A percentile compares a stretch with the other conserved stretches of the same genome.
Evolutionary conservation across 805 yeast genomes (phyloP).

Genomic region (Cyberlindnera lachancei): DNA sequence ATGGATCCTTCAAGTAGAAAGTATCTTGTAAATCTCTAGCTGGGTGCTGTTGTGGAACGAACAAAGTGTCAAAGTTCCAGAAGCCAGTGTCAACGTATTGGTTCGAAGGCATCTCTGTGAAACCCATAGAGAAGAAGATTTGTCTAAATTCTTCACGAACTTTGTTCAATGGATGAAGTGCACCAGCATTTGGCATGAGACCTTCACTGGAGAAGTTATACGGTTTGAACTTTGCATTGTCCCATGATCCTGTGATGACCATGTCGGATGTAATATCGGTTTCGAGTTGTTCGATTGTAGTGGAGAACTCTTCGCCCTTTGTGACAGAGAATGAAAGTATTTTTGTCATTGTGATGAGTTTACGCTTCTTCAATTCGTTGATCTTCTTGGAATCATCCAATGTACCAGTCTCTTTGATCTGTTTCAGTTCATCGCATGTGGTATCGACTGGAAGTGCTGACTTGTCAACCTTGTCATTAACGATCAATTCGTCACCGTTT

Average conservation of each 20-base stretch:
- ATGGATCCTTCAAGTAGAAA: constrained; percentile 93
- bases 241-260: constrained; percentile 80
- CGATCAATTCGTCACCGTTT: constrained; percentile 71
- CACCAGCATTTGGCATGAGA: constrained; percentile 77
- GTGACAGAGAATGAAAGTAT: constrained; percentile 64
- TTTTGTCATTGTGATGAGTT: constrained; percentile 66
- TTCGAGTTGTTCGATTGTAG: constrained; percentile 72
- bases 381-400: constrained; percentile 59
- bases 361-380: constrained; percentile 88
- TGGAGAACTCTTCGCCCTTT: constrained; percentile 81
- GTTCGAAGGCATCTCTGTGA: constrained; percentile 98
- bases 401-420: constrained; percentile 48
- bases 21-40: constrained; percentile 99
- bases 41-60: constrained; percentile 98
- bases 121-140: constrained; percentile 96
- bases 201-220: constrained; percentile 97
- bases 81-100: constrained; percentile 97
- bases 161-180: constrained; percentile 92
- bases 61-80: constrained; percentile 97
- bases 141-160: constrained; percentile 97
- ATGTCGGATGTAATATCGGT: constrained; percentile 94
- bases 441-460: constrained; percentile 50
- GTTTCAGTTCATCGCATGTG: constrained; percentile 56
- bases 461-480: constrained; percentile 42
- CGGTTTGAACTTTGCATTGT: constrained; percentile 78